phyloP scores from a whole-genome alignment of 208 protist genomes.

The Porcisia hertigi region DNA sequence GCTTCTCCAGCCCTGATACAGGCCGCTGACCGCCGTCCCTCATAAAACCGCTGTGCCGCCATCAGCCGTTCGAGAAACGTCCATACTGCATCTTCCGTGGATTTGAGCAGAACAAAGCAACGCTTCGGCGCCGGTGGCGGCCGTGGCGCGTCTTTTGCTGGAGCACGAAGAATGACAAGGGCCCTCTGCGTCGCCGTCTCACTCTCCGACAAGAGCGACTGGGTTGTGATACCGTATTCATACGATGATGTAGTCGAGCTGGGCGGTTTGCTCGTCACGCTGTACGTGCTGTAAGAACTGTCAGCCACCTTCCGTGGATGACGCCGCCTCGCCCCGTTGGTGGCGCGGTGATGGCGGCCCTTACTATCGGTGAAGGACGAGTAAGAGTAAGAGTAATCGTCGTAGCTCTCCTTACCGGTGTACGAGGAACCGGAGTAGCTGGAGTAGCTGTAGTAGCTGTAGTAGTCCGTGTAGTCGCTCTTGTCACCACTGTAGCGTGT shows the following conservation, averaged over 20 bases:
- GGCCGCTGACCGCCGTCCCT: constrained; percentile 7
- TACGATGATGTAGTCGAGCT: constrained; percentile 43
- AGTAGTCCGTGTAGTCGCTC: constrained; percentile 22
- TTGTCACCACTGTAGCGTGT: neutral
- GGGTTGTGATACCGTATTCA: constrained; percentile 21
- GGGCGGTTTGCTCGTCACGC: constrained; percentile 15
- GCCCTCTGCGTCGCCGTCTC: constrained; percentile 28
- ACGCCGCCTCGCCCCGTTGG: neutral
- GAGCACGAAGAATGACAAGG: constrained; percentile 46
- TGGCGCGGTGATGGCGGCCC: neutral
- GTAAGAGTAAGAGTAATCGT: constrained; percentile 12
- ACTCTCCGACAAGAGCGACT: constrained; percentile 6
- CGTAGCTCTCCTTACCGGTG: constrained; percentile 7
- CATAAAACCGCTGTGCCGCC: constrained; percentile 42
- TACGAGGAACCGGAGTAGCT: constrained; percentile 20
- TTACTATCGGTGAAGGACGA: constrained; percentile 28
- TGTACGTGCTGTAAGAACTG: constrained; percentile 21
- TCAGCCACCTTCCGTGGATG: neutral
- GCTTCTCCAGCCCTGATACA: neutral
- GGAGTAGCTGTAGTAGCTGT: neutral
- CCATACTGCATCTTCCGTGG: constrained; percentile 48
- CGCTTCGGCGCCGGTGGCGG: constrained; percentile 38
- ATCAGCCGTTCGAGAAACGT: constrained; percentile 48
- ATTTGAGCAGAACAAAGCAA: constrained; percentile 42
- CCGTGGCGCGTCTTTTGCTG: constrained; percentile 35